Evolutionary conservation across 352 stramenopile genomes (phyloP).

Genomic region (Globisporangium cystogenes): DNA sequence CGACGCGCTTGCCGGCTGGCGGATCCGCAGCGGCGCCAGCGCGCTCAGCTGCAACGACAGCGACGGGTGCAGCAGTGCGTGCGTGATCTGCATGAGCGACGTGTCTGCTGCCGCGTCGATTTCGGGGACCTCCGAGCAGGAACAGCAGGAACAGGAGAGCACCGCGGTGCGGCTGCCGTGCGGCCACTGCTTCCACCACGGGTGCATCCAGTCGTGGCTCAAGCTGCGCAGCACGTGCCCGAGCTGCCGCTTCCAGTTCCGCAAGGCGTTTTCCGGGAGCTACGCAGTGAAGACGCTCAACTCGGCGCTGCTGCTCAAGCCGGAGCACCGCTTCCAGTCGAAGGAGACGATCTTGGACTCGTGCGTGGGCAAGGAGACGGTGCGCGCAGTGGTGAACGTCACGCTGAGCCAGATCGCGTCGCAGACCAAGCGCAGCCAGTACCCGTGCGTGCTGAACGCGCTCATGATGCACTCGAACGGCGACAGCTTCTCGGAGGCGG

Average conservation of each 20-base stretch:
- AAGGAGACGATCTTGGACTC: constrained; percentile 60
- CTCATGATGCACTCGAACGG: constrained; percentile 78
- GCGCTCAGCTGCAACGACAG: not conserved
- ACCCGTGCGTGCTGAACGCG: constrained; percentile 75
- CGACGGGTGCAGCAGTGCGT: constrained; percentile 19
- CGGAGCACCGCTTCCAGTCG: constrained; percentile 43
- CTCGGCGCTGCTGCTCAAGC: constrained; percentile 64
- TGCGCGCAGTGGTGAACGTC: constrained; percentile 73
- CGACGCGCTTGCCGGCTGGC: constrained; percentile 34
- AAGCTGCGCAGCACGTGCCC: constrained; percentile 90
- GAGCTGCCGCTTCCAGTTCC: constrained; percentile 92
- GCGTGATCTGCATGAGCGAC: constrained; percentile 92
- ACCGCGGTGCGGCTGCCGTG: constrained; percentile 84
- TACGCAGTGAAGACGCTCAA: constrained; percentile 80
- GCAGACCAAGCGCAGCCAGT: constrained; percentile 53
- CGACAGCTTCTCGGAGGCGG: constrained; percentile 46
- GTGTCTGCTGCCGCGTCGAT: constrained; percentile 13
- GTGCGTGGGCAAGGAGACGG: constrained; percentile 45
- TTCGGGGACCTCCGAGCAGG: not conserved
- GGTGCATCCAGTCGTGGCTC: constrained; percentile 93
- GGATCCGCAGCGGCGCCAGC: not conserved
- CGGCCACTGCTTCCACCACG: constrained; percentile 90
- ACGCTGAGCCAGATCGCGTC: constrained; percentile 65
- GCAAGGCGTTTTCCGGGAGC: constrained; percentile 70
- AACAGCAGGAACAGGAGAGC: constrained; percentile 41